phyloP scores from a whole-genome alignment of 2,329 filamentous ascomycete species.

The Nemania abortiva region DNA sequence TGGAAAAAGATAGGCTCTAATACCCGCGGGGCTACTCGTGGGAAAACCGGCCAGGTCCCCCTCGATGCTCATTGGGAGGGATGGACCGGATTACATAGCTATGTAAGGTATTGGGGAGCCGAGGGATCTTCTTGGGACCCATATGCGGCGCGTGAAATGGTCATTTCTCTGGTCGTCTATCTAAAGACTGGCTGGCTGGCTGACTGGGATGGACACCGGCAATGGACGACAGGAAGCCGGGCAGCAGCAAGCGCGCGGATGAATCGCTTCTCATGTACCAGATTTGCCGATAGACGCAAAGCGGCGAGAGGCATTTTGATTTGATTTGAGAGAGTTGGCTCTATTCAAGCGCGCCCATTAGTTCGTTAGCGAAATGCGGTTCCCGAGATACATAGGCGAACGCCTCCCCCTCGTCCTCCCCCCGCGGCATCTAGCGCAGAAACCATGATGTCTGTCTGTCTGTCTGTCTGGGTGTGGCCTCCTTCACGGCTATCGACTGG shows the following conservation, averaged over 20 bases:
- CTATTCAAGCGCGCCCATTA: slow-evolving; percentile 16
- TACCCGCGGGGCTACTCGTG: slow-evolving; percentile 24
- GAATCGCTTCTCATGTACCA: slow-evolving; percentile 34
- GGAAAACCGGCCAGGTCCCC: slow-evolving; percentile 23
- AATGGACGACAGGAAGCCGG: slow-evolving; percentile 10
- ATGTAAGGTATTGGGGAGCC: slow-evolving; percentile 16
- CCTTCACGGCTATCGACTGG: slow-evolving; percentile 16
- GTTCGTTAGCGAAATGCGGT: slow-evolving; percentile 22
- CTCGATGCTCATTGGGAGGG: slow-evolving; percentile 33
- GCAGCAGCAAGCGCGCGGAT: slow-evolving; percentile 38
- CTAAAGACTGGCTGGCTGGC: background rate
- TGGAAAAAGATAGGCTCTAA: slow-evolving; percentile 27
- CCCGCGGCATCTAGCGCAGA: slow-evolving; percentile 17
- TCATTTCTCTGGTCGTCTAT: slow-evolving; percentile 5
- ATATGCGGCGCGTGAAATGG: slow-evolving; percentile 26
- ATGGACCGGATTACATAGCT: slow-evolving; percentile 24
- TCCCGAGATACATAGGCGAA: slow-evolving; percentile 15
- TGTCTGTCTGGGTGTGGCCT: background rate
- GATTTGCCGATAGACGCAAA: slow-evolving; percentile 39
- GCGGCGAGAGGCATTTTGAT: slow-evolving; percentile 16
- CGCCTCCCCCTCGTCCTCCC: slow-evolving; percentile 15
- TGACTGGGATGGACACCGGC: slow-evolving; percentile 23
- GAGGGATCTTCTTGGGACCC: slow-evolving; percentile 25
- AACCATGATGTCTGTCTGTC: background rate
- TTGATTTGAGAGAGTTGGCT: background rate